A percentile compares a stretch with the other conserved stretches of the same genome.
These are phyloP conservation scores for Pseudognaphalium luteoalbum DNA, from an alignment of 129 eudicot genomes.

Conservation along the genomic window DNA sequence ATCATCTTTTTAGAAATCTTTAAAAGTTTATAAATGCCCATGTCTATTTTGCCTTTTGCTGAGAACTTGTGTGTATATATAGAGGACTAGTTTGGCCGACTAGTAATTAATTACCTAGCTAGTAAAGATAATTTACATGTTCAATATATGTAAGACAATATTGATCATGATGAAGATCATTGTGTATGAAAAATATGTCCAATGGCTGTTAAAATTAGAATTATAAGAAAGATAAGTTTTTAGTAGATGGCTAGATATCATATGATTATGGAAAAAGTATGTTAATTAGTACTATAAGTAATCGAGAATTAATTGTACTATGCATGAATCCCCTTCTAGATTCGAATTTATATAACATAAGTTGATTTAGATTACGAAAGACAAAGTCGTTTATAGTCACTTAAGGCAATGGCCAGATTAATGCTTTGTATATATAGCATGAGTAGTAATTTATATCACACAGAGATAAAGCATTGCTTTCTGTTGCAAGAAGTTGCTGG, in stretches of 20 bases:
- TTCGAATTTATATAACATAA: neutral
- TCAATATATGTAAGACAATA: neutral
- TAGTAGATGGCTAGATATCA: too few relatives aligned
- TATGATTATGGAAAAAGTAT: too few relatives aligned
- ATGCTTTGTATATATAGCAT: slow-evolving; percentile 21
- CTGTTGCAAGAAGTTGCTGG: slow-evolving; percentile 48
- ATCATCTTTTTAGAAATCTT: neutral
- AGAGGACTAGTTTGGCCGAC: neutral
- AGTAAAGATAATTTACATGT: neutral
- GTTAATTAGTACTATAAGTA: too few relatives aligned
- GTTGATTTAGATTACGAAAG: neutral
- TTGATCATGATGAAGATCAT: neutral
- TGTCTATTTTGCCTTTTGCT: neutral
- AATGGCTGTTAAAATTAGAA: neutral
- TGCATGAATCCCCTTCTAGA: too few relatives aligned
- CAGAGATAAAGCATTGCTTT: slow-evolving; percentile 41
- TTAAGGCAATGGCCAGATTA: slow-evolving; percentile 1
- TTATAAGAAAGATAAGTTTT: too few relatives aligned
- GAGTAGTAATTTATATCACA: slow-evolving; percentile 36
- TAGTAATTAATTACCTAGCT: neutral
- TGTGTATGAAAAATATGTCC: neutral
- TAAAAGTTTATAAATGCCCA: neutral
- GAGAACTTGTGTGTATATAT: neutral
- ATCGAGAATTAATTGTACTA: too few relatives aligned
- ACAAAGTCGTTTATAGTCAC: slow-evolving; percentile 15